Evolutionary conservation across 495 filamentous ascomycete species (phyloP).

Genomic region (Xylaria curta): DNA sequence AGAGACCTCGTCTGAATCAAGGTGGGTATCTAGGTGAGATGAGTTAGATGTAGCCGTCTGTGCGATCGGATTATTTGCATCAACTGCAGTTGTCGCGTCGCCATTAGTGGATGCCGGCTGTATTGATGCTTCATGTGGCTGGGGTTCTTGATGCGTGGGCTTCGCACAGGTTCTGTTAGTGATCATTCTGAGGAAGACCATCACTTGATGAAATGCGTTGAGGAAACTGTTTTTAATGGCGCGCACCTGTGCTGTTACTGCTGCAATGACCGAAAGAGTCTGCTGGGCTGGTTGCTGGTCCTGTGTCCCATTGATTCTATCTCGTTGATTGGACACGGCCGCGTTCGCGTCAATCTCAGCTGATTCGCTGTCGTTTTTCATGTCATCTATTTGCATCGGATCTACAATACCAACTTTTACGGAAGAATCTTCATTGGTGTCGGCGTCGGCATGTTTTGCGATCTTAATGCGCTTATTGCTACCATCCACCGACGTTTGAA

Average conservation of each 20-base stretch:
- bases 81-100: background rate
- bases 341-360: constrained; percentile 11
- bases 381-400: constrained; percentile 27
- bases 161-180: constrained; percentile 33
- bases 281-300: constrained; percentile 12
- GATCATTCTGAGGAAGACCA: constrained; percentile 26
- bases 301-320: background rate
- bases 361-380: background rate
- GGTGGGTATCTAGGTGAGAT: background rate
- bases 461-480: constrained; percentile 53
- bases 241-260: constrained; percentile 38
- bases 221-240: constrained; percentile 21
- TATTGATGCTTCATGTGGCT: constrained; percentile 10
- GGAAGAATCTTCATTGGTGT: constrained; percentile 20
- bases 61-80: background rate
- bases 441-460: constrained; percentile 36
- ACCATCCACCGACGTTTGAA: constrained; percentile 44
- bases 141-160: constrained; percentile 19
- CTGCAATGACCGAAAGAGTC: constrained; percentile 27
- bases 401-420: background rate
- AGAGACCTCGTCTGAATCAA: background rate
- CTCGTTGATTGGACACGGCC: constrained; percentile 15
- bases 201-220: constrained; percentile 26
- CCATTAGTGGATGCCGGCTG: constrained; percentile 16
- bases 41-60: background rate